A percentile compares a stretch with the other conserved stretches of the same genome.
Evolutionary conservation across 805 yeast genomes (phyloP).

Genomic region (Clavispora santaluciae): DNA sequence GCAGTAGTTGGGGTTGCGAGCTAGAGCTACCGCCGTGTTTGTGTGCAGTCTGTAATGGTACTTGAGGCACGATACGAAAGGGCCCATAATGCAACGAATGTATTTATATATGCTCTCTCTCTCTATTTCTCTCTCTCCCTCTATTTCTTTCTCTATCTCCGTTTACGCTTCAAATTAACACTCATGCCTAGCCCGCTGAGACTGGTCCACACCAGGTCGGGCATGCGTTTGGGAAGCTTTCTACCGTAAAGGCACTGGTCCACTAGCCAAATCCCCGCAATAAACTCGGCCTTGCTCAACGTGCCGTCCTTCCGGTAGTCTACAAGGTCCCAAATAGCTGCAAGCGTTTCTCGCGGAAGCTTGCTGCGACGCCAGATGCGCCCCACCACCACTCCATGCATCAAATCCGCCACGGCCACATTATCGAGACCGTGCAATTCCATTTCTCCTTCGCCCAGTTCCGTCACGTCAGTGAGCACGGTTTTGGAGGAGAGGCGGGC

Average conservation of each 20-base stretch:
- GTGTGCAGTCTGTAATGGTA: constrained; percentile 1
- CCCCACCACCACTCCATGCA: constrained; percentile 64
- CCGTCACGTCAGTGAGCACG: constrained; percentile 15
- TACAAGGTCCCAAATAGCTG: constrained; percentile 68
- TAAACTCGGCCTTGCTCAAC: constrained; percentile 71
- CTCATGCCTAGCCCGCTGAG: constrained; percentile 47
- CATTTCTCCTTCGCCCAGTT: constrained; percentile 15
- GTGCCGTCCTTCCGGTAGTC: constrained; percentile 66
- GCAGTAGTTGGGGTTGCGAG: not conserved
- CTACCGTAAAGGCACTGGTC: constrained; percentile 95
- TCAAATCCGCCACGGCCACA: constrained; percentile 26
- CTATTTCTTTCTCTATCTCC: constrained; percentile 8
- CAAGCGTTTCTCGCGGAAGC: constrained; percentile 54
- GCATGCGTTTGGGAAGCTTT: constrained; percentile 71
- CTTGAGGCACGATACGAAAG: too few species aligned
- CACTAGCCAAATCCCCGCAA: constrained; percentile 97
- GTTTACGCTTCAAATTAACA: constrained; percentile 34
- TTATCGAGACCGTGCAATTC: constrained; percentile 27
- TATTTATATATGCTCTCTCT: not conserved
- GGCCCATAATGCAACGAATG: too few species aligned
- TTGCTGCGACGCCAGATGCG: constrained; percentile 79
- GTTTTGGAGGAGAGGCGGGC: constrained; percentile 23
- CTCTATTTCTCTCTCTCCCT: not conserved
- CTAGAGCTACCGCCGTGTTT: not conserved
- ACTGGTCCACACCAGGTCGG: constrained; percentile 74